Base-by-base conservation (phyloP, 352 stramenopile genomes). In the Phytopythium montanum region DNA sequence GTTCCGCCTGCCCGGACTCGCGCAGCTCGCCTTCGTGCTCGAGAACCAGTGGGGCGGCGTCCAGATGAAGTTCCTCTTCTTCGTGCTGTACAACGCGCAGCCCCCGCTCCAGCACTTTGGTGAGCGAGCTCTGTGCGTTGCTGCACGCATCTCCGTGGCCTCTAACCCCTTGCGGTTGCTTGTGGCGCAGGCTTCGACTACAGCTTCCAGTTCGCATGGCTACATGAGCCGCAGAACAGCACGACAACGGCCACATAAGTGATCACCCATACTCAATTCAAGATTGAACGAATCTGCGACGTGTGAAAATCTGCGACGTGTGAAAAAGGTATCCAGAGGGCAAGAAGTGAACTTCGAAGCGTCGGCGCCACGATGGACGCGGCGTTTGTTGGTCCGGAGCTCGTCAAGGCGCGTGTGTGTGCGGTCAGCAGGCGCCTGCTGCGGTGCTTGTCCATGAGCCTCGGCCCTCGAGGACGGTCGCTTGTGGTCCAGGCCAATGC, bases 401-500 rank as follows among this genome's bases (percentile, higher is more conserved):
- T 36, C 9, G 45, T 52, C 14, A 75, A 77, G 61, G 62, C 65
- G 34, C 67, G 77, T 13, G 54, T 78, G 5, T 19, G 69, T 2
- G 19, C 39, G 18, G 68, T 78, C 31, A 75, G 62, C 49, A 56
- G 25, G 16, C 62, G 76, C 26, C 18, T 87, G 13, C 33, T 69
- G 56, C 54, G 42, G 33, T 50, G 81, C 10, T 69, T 76, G 5
- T 25, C n/a, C 18, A 66, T 65, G 18, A 85, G 73, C 68, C 85
- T 76, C 34, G 79, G 79, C 2, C 77, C 77, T 2, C 58, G 66
- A 14, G 75, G 80, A 0, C 64, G 58, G 21, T 45, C 69, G 7
- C 81, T 79, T 44, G 55, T 82, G 31, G 23, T 90, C 10, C 75
- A 84, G 66, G 68, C 76, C 33, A 90, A 81, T 42, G 59, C 56